These are phyloP conservation scores for Straminergon stramineum DNA, from an alignment of 225 moss, liverwort and hornwort genomes.

Conservation along the genomic window DNA sequence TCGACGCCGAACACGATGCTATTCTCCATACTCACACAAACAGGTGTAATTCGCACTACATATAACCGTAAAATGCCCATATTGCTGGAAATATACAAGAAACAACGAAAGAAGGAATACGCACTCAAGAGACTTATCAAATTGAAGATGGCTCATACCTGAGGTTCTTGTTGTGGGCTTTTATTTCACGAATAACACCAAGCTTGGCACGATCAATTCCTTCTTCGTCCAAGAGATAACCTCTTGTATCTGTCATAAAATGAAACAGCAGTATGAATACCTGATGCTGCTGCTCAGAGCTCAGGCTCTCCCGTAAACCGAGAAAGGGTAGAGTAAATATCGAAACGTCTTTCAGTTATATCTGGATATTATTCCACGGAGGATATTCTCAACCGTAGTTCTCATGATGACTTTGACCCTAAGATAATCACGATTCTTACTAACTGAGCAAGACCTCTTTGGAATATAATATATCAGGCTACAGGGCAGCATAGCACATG, in stretches of 20 bases:
- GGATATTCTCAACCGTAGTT: not conserved
- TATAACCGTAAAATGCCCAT: not conserved
- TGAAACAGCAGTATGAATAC: not conserved
- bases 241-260: slow-evolving; percentile 69
- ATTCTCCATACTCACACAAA: not conserved
- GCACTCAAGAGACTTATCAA: not conserved
- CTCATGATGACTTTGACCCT: not conserved
- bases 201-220: slow-evolving; percentile 88
- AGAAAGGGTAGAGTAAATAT: not conserved
- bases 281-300: not conserved
- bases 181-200: slow-evolving; percentile 75
- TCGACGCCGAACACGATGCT: not conserved
- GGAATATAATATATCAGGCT: not conserved
- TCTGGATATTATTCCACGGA: not conserved
- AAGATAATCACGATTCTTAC: not conserved
- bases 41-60: not conserved
- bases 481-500: not conserved
- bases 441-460: not conserved
- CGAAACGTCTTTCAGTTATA: not conserved
- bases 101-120: not conserved
- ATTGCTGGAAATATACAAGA: not conserved
- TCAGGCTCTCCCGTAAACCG: not conserved
- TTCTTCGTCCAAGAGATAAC: slow-evolving; percentile 92
- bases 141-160: slow-evolving; percentile 13
- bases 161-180: slow-evolving; percentile 49